These are phyloP conservation scores for Tetrahymena elliotti DNA, from an alignment of 73 alveolate species.

Conservation along the genomic window DNA sequence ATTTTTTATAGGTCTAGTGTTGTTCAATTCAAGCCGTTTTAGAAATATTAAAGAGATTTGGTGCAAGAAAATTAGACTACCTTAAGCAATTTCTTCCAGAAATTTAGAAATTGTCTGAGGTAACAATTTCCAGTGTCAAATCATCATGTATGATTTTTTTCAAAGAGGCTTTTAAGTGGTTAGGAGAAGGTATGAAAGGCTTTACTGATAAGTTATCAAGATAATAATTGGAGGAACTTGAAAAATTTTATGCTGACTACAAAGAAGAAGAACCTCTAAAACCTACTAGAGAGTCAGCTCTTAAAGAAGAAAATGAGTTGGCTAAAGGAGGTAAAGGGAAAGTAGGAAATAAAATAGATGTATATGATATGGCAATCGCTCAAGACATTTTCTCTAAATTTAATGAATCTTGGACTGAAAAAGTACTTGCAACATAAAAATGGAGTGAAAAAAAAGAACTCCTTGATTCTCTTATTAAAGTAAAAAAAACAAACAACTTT, in stretches of 20 bases:
- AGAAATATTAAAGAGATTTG: constrained; percentile 49
- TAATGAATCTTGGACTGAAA: constrained; percentile 65
- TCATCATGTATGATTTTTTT: constrained; percentile 55
- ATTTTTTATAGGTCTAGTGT: constrained; percentile 20
- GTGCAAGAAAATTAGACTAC: constrained; percentile 50
- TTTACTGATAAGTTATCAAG: constrained; percentile 47
- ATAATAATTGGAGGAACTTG: constrained; percentile 44
- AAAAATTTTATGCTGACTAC: constrained; percentile 25
- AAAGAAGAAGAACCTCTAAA: constrained; percentile 22
- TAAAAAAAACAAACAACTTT: background rate
- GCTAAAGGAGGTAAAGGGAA: constrained; percentile 41
- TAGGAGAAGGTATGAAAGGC: constrained; percentile 56
- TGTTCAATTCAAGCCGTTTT: constrained; percentile 34
- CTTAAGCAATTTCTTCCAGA: constrained; percentile 50
- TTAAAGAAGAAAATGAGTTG: constrained; percentile 22
- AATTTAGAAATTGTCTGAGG: constrained; percentile 42
- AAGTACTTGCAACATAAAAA: constrained; percentile 47
- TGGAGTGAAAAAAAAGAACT: constrained; percentile 74
- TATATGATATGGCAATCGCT: constrained; percentile 65
- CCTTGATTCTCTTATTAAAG: constrained; percentile 50
- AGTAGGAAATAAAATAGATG: constrained; percentile 46
- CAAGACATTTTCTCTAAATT: constrained; percentile 51
- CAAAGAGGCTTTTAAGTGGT: constrained; percentile 64
- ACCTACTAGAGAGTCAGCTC: constrained; percentile 18
- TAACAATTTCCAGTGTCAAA: constrained; percentile 48